These are phyloP conservation scores for Pestalotiopsis sp. DNA, from an alignment of 2,329 filamentous ascomycete genomes.

Conservation along the genomic window DNA sequence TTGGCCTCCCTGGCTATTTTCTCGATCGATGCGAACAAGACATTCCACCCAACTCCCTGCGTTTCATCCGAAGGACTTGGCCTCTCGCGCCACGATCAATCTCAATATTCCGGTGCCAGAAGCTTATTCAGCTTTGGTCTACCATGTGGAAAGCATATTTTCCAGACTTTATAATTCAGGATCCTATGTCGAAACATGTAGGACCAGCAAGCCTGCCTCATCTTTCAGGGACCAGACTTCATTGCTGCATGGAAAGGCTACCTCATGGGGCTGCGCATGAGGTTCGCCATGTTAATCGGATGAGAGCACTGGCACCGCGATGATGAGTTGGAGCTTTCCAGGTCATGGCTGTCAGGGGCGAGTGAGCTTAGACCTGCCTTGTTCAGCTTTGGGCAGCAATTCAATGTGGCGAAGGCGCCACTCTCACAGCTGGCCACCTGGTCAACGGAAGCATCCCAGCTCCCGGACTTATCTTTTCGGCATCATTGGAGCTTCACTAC, in stretches of 20 bases:
- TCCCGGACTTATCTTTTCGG: not conserved
- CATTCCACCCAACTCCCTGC: not conserved
- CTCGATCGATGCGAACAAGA: not conserved
- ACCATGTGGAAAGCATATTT: not conserved
- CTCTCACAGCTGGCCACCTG: not conserved
- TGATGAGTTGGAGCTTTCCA: not conserved
- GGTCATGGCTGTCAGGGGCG: not conserved
- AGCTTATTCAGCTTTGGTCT: not conserved
- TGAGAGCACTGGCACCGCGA: no score
- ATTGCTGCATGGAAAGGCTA: not conserved
- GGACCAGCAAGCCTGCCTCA: not conserved
- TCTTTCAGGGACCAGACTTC: not conserved
- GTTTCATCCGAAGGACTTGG: not conserved
- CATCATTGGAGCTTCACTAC: no score
- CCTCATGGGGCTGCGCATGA: no score
- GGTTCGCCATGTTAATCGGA: no score
- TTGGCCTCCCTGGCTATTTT: not conserved
- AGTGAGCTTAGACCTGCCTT: not conserved
- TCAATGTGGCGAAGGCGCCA: not conserved
- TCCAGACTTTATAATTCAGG: not conserved
- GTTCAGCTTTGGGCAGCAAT: not conserved
- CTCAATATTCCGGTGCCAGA: not conserved
- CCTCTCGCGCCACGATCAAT: not conserved
- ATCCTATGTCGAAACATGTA: not conserved
- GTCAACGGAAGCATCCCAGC: slow-evolving; percentile 2